A percentile compares a stretch with the other conserved stretches of the same genome.
Evolutionary conservation across 129 eudicot genomes (phyloP).

Genomic region (Scalesia atractyloides): DNA sequence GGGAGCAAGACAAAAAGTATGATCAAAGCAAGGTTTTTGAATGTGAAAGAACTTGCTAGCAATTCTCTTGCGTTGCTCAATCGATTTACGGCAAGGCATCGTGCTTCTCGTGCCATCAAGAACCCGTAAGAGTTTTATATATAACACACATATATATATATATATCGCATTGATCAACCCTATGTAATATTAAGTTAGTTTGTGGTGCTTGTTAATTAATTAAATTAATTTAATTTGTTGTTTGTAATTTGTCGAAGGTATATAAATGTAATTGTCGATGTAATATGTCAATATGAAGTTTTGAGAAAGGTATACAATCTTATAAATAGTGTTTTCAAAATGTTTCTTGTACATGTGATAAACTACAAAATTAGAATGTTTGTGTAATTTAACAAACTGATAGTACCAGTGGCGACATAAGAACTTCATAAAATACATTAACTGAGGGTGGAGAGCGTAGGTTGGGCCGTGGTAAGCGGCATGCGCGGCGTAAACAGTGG

Average conservation of each 20-base stretch:
- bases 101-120: conserved; percentile 47
- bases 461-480: too few species aligned
- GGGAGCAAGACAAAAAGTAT: conserved; percentile 48
- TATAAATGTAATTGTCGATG: not conserved
- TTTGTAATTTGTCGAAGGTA: not conserved
- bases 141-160: too few species aligned
- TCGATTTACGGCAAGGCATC: conserved; percentile 59
- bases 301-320: not conserved
- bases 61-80: conserved; percentile 65
- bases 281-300: conserved; percentile 5
- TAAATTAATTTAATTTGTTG: too few species aligned
- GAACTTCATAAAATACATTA: too few species aligned
- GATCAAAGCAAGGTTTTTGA: conserved; percentile 57
- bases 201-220: not conserved
- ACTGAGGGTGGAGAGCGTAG: too few species aligned
- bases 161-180: not conserved
- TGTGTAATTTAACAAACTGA: too few species aligned
- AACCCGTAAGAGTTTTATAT: conserved; percentile 33
- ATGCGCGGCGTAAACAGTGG: too few species aligned
- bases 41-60: conserved; percentile 63
- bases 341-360: too few species aligned
- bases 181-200: not conserved
- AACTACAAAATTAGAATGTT: too few species aligned
- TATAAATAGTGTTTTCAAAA: too few species aligned
- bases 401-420: too few species aligned